phyloP scores from a whole-genome alignment of 2,329 filamentous ascomycete species.

The Fusarium nurragi region DNA sequence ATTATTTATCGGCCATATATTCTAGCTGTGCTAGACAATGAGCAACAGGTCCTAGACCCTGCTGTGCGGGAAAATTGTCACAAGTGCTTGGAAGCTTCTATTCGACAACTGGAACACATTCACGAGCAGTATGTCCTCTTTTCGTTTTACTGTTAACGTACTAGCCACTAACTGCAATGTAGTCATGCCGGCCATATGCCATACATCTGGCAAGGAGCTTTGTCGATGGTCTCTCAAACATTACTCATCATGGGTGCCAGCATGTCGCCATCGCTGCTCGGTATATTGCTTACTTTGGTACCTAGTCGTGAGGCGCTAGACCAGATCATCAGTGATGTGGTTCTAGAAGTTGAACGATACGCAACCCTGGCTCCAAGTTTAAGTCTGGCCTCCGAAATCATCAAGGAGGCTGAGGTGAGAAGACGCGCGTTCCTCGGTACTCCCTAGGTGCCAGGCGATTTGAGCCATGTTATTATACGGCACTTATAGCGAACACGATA shows the following conservation, averaged over 20 bases:
- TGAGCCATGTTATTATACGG: background rate
- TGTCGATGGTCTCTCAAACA: slow-evolving; percentile 84
- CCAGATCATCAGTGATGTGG: slow-evolving; percentile 79
- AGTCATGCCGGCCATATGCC: slow-evolving; percentile 85
- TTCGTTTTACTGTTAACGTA: background rate
- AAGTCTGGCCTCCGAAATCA: slow-evolving; percentile 79
- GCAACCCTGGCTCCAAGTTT: slow-evolving; percentile 80
- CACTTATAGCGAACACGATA: background rate
- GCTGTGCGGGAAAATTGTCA: slow-evolving; percentile 80
- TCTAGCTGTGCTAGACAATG: slow-evolving; percentile 80
- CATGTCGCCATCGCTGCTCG: slow-evolving; percentile 77
- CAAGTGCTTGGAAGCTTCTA: slow-evolving; percentile 82
- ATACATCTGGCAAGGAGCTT: slow-evolving; percentile 85
- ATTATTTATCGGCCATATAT: slow-evolving; percentile 90
- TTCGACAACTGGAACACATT: slow-evolving; percentile 82
- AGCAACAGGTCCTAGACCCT: slow-evolving; percentile 75
- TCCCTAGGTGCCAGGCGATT: slow-evolving; percentile 38
- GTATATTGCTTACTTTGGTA: slow-evolving; percentile 68
- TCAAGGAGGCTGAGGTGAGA: slow-evolving; percentile 80
- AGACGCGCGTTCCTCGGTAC: slow-evolving; percentile 69
- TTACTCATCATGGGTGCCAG: slow-evolving; percentile 85
- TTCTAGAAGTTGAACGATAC: slow-evolving; percentile 79
- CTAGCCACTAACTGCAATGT: slow-evolving; percentile 14
- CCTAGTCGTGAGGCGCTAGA: slow-evolving; percentile 71
- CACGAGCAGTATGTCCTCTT: slow-evolving; percentile 71